Evolutionary conservation across 257 asterid genomes (phyloP), one percentile per base, ranked within the genome.

Genomic region (Gynochthodes officinalis): DNA sequence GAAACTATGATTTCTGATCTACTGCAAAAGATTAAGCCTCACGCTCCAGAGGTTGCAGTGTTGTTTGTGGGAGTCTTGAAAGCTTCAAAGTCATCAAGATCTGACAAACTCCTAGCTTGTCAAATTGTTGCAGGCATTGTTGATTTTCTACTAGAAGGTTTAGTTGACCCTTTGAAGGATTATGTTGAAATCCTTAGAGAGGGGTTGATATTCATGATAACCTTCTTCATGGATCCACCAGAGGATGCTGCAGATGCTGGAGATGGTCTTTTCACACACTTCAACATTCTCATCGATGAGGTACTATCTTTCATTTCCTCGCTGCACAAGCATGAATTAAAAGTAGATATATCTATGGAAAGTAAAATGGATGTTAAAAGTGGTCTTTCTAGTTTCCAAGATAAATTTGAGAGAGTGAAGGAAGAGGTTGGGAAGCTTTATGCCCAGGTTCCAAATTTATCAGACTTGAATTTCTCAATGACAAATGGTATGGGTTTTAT

Each of bases 181-280:
- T 8, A 4, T 16, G 11, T 53, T 67, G 15, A 37, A 53, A 11
- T 59, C 30, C 62, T 77, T n/a, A 33, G n/a, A 13, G 43, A 72
- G 15, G 63, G 62, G 43, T 19, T 77, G 59, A 49, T 66, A 13
- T 57, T 68, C 35, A 37, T 72, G 43, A 28, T 58, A 23, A 13
- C 66, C 5, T 57, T 67, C 58, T 23, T 50, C n/a, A 35, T 39
- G 69, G 66, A 50, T 49, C 70, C 69, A 25, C 60, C 62, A 35
- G 42, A 57, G 28, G 43, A 57, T 1, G 25, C 44, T 57, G 43
- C 44, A 61, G 10, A 32, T 32, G 46, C 27, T 33, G 67, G 25
- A 61, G 67, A 61, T 61, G 25, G 42, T 8, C 13, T 28, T 77
- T 16, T 50, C 28, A 14, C 13, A 15, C 42, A 16, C 19, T 15